Conservation (phyloP, 2,329 filamentous ascomycete species). For the Ustulina deusta region DNA sequence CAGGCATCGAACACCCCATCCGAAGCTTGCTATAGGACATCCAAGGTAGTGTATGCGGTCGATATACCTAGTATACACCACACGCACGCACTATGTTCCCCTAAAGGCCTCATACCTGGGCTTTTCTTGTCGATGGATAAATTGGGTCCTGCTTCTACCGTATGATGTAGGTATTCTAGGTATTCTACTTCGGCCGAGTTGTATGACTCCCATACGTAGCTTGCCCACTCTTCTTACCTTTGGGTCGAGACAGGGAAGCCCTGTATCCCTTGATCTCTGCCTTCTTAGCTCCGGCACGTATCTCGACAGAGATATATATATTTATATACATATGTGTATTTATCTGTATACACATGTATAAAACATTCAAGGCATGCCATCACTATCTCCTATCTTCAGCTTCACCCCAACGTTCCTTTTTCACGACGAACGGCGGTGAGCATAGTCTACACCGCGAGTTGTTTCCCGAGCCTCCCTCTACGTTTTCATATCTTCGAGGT, state of each 20-base stretch:
- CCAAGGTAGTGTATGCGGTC: conserved; percentile 17
- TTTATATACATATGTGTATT: background rate
- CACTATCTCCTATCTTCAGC: conserved; percentile 38
- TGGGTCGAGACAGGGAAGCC: conserved; percentile 43
- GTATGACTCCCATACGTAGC: conserved; percentile 39
- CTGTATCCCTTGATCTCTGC: conserved; percentile 43
- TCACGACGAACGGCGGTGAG: conserved; percentile 17
- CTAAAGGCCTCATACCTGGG: conserved; percentile 38
- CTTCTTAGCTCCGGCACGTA: conserved; percentile 33
- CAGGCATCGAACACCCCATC: conserved; percentile 24
- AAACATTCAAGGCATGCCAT: conserved; percentile 45
- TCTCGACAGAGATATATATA: conserved; percentile 40
- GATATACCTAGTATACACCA: conserved; percentile 16
- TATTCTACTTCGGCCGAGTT: conserved; percentile 30
- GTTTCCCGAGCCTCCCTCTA: background rate
- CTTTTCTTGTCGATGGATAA: conserved; percentile 37
- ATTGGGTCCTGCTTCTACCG: conserved; percentile 45
- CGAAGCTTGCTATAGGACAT: conserved; percentile 29
- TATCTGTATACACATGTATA: conserved; percentile 35
- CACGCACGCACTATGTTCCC: conserved; percentile 34
- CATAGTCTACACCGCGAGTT: conserved; percentile 3
- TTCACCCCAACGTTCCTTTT: conserved; percentile 17
- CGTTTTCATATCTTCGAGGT: conserved; percentile 24
- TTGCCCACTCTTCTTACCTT: conserved; percentile 45
- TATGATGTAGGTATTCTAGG: conserved; percentile 38